Percentiles rank a stretch among this genome's conserved stretches.
phyloP scores from a whole-genome alignment of 768 basidiomycete species.

The Mycena alexandri region DNA sequence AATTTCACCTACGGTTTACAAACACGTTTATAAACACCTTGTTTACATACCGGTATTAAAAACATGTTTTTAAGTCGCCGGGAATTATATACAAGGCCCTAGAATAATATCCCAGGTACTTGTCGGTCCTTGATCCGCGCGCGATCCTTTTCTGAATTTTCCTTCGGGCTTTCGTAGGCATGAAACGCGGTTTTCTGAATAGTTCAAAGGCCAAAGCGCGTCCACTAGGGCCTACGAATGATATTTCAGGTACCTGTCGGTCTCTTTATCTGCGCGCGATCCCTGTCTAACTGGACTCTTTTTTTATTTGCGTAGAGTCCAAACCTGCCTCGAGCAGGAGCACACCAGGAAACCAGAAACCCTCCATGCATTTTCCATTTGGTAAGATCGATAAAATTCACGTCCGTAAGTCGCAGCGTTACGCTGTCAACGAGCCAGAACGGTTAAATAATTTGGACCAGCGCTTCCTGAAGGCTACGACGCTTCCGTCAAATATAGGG shows the following conservation, averaged over 20 bases:
- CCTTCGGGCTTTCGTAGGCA: conserved; percentile 7
- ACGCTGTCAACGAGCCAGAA: neutral
- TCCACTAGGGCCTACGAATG: conserved; percentile 3
- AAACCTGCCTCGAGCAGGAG: too few relatives aligned
- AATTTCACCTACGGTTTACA: too few relatives aligned
- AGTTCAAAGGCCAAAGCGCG: conserved; percentile 35
- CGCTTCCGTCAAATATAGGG: neutral
- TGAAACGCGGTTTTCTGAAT: conserved; percentile 46
- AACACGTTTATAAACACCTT: too few relatives aligned
- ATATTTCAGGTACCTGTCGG: neutral
- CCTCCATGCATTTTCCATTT: neutral
- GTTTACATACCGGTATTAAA: too few relatives aligned
- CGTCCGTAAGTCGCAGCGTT: conserved; percentile 5
- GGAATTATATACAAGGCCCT: too few relatives aligned
- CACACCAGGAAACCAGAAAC: too few relatives aligned
- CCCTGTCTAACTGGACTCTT: neutral
- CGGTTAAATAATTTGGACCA: neutral
- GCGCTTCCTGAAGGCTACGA: conserved; percentile 8
- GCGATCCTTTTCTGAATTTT: neutral
- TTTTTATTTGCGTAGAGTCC: too few relatives aligned
- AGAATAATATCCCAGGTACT: neutral
- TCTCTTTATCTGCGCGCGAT: neutral
- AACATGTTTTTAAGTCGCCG: too few relatives aligned
- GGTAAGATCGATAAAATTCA: conserved; percentile 15
- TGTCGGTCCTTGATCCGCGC: neutral